Conservation (phyloP, 1,139 yeast genomes). For the Candida frijolesensis region DNA sequence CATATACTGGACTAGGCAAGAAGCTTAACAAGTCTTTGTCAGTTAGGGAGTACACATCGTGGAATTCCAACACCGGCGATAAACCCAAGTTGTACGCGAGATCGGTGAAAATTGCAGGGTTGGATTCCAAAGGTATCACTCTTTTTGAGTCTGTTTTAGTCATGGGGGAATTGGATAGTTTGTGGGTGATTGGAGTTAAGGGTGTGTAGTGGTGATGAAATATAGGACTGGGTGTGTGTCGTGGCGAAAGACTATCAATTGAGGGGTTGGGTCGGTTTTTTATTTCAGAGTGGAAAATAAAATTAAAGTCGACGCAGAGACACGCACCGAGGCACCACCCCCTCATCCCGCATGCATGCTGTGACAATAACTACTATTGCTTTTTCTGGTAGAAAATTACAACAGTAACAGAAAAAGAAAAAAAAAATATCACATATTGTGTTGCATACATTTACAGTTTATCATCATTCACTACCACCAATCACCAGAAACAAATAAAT, state of each 20-base stretch:
- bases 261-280: not conserved
- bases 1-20: slow-evolving; percentile 79
- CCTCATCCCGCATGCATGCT: too few relatives aligned
- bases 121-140: slow-evolving; percentile 88
- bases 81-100: slow-evolving; percentile 73
- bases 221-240: not conserved
- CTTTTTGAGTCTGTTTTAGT: slow-evolving; percentile 13
- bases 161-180: not conserved
- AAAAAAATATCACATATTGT: too few relatives aligned
- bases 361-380: too few relatives aligned
- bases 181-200: not conserved
- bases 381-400: too few relatives aligned
- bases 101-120: slow-evolving; percentile 80
- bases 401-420: too few relatives aligned
- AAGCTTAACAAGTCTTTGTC: slow-evolving; percentile 79
- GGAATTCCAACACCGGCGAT: slow-evolving; percentile 59
- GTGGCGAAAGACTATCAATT: not conserved
- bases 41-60: slow-evolving; percentile 81
- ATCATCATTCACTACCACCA: too few relatives aligned
- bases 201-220: not conserved
- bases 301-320: not conserved
- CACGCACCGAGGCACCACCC: too few relatives aligned
- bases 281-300: not conserved
- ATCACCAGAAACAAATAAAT: too few relatives aligned
- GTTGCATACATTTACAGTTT: too few relatives aligned